A percentile compares a stretch with the other conserved stretches of the same genome.
Conservation (phyloP, 2,329 filamentous ascomycete genomes). For the Didymella segeticola region DNA sequence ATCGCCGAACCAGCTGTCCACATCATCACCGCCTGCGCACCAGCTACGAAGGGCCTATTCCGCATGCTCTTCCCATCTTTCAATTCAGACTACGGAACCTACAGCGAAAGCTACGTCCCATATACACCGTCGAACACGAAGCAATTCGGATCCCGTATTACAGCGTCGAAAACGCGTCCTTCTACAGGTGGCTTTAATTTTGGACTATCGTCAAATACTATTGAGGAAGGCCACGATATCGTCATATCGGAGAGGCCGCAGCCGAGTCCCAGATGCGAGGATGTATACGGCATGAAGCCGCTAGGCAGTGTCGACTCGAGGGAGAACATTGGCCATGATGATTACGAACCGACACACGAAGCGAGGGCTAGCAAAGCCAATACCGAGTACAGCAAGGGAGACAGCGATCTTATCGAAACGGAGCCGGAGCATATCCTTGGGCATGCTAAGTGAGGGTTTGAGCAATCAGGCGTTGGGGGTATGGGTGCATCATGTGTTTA, state of each 20-base stretch:
- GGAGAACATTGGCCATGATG: constrained; percentile 15
- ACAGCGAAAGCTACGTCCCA: constrained; percentile 20
- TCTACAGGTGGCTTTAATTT: constrained; percentile 21
- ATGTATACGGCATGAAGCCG: constrained; percentile 25
- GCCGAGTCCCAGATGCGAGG: constrained; percentile 4
- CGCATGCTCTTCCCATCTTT: constrained; percentile 44
- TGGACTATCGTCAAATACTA: constrained; percentile 13
- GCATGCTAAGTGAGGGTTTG: background rate
- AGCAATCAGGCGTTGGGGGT: background rate
- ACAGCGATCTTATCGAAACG: constrained; percentile 14
- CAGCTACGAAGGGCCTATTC: constrained; percentile 59
- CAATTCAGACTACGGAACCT: constrained; percentile 23
- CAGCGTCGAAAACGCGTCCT: constrained; percentile 4
- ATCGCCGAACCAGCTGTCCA: constrained; percentile 53
- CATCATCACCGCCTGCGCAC: constrained; percentile 62
- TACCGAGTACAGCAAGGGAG: constrained; percentile 23
- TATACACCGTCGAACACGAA: constrained; percentile 14
- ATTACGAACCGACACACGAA: constrained; percentile 5
- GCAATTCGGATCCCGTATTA: constrained; percentile 9
- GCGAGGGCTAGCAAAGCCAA: constrained; percentile 20
- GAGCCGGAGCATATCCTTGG: constrained; percentile 24
- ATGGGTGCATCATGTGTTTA: background rate
- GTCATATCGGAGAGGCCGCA: constrained; percentile 16
- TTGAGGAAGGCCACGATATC: constrained; percentile 12
- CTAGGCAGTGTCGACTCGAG: constrained; percentile 25